Conservation (phyloP, 495 filamentous ascomycete genomes). For the Aspergillus baeticus region DNA sequence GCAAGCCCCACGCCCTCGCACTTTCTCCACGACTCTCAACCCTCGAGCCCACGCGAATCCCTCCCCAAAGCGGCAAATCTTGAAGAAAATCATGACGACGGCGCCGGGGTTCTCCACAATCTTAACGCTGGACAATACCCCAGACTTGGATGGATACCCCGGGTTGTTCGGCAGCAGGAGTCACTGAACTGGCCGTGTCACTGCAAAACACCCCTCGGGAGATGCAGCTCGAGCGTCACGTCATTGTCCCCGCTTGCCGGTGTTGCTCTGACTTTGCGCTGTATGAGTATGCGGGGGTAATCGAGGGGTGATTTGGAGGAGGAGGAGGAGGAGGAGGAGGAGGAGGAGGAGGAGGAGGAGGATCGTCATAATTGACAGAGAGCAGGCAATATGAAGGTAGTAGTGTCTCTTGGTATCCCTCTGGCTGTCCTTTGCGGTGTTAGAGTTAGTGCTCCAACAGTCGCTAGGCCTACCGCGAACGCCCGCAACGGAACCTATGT, state of each 20-base stretch:
- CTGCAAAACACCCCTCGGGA: not conserved
- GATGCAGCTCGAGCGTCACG: no score
- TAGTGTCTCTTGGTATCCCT: not conserved
- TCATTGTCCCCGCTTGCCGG: no score
- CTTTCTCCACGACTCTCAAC: not conserved
- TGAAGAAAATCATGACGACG: not conserved
- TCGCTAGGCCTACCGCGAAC: constrained; percentile 7
- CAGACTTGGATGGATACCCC: not conserved
- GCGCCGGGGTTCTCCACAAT: not conserved
- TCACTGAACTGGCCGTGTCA: not conserved
- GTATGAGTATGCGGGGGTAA: no score
- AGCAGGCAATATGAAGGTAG: not conserved
- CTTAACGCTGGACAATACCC: not conserved
- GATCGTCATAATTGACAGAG: no score
- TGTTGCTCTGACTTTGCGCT: no score
- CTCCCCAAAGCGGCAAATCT: not conserved
- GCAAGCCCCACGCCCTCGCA: not conserved
- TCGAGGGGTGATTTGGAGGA: no score
- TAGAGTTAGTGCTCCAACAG: constrained; percentile 6
- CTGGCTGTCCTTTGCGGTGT: not conserved
- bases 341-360: no score
- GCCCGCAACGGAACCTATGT: constrained; percentile 44
- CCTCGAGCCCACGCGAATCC: not conserved
- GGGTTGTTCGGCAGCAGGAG: not conserved
- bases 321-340: no score